Evolutionary conservation across 352 stramenopile genomes (phyloP), one percentile per base, ranked within the genome.

Genomic region (Globisporangium barbulae): DNA sequence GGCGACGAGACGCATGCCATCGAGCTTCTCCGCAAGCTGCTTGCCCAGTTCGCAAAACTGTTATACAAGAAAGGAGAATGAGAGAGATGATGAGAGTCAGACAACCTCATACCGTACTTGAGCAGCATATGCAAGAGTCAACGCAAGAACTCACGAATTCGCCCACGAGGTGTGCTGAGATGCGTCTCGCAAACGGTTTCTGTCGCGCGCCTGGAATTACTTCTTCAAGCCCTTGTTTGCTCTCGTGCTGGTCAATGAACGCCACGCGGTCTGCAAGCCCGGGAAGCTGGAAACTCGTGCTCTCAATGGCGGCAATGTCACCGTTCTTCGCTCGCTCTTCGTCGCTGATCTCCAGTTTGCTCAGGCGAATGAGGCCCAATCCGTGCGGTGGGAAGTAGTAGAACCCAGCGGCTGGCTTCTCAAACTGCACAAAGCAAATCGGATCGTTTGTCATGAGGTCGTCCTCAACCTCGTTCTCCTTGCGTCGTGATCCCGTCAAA

Each of bases 1-100:
- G 6, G 97, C 92, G 22, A 91, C 81, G 17, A 85, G 72, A 35
- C 97, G 81, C 48, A 99, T 92, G 54, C 75, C 78, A 72, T 99
- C 97, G 6, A 99, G 83, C 67, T 99, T 99, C 71, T 99, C 97
- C 35, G 83, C 82, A 25, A 99, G 75, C 71, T 99, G 97, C 64
- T 98, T 98, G 8, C 97, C 78, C n/a, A 98, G 68, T 2, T 79
- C 78, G 53, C 78, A 79, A 22, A 89, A 94, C 84, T 79, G 87
- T 53, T 73, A 78, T 21, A 47, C n/a, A 64, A 2, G 28, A 19
- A 42, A 28, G 35, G 4, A 54, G 15, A 54, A 41, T 9, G 35
- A 19, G 42, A 39, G 21, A 15, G 25, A 28, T 28, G 25, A 22
- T 19, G 61, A 12, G 19, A 49, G 17, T 41, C 7, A 25, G 45